These are phyloP conservation scores for Backusella australiensis DNA, from an alignment of 192 early-diverging fungal species.

Conservation along the genomic window DNA sequence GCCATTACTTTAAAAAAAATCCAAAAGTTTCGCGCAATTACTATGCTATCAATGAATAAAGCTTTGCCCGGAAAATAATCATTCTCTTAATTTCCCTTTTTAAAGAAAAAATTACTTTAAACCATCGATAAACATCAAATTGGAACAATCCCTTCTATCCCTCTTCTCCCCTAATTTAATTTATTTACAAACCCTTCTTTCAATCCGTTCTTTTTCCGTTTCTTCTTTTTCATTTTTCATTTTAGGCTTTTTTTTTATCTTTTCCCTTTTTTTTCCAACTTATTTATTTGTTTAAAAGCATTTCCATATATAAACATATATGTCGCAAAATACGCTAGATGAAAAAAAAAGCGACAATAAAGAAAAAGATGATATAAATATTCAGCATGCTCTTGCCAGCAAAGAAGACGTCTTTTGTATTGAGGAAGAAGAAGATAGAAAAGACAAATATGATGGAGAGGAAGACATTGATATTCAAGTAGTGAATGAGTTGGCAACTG, in stretches of 20 bases:
- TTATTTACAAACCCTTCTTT: not conserved
- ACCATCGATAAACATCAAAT: not conserved
- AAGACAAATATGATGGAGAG: not conserved
- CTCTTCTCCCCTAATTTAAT: not conserved
- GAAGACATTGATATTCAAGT: slow-evolving; percentile 22
- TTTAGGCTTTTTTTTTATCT: not conserved
- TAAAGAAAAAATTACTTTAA: not conserved
- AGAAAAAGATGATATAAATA: not conserved
- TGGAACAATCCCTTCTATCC: not conserved
- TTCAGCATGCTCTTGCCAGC: not conserved
- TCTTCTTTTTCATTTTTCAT: not conserved
- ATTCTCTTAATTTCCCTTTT: not conserved
- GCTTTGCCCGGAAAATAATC: not conserved
- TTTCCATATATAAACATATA: not conserved
- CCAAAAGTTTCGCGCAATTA: not conserved
- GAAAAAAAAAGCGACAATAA: not conserved
- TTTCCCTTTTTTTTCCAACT: not conserved
- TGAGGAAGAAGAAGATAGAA: not conserved
- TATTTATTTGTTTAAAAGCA: not conserved
- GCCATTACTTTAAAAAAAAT: too few species aligned
- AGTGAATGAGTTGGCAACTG: slow-evolving; percentile 19
- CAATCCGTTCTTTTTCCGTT: not conserved
- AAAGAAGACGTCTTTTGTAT: not conserved
- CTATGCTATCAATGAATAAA: too few species aligned
- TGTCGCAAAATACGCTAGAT: not conserved